Percentiles rank a stretch among this genome's conserved stretches.
Conservation (phyloP, 345 rosid species). For the Erucastrum elatum region DNA sequence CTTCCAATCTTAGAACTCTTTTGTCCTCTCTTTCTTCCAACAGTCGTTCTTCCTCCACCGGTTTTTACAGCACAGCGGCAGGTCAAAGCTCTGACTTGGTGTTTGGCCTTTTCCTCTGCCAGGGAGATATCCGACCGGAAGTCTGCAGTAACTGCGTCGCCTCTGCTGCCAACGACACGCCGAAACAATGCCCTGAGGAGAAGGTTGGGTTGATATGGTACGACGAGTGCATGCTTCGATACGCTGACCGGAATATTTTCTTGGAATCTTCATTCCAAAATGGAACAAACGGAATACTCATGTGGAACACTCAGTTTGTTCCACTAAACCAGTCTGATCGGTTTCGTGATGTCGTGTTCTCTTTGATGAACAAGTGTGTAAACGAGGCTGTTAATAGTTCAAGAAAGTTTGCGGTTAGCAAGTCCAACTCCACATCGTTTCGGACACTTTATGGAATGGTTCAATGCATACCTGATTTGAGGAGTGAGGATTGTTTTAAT, state of each 20-base stretch:
- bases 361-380: background rate
- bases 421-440: background rate
- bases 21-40: background rate
- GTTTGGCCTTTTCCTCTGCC: slow-evolving; percentile 45
- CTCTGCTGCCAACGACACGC: background rate
- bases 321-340: background rate
- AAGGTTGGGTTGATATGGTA: slow-evolving; percentile 31
- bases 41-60: background rate
- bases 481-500: background rate
- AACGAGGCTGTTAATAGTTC: background rate
- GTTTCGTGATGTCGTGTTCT: background rate
- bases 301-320: background rate
- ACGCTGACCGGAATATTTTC: background rate
- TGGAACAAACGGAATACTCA: background rate
- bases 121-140: slow-evolving; percentile 20
- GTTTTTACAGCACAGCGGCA: slow-evolving; percentile 40
- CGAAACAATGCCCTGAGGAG: slow-evolving; percentile 24
- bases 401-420: slow-evolving; percentile 32
- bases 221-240: slow-evolving; percentile 43
- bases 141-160: slow-evolving; percentile 38
- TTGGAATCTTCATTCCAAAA: background rate
- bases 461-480: slow-evolving; percentile 52
- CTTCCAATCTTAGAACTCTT: background rate
- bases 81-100: slow-evolving; percentile 32
- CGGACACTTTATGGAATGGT: slow-evolving; percentile 35